Evolutionary conservation across 1,284 basidiomycete species (phyloP), one percentile per base, ranked within the genome.

Genomic region (Cutaneotrichosporon sp.): DNA sequence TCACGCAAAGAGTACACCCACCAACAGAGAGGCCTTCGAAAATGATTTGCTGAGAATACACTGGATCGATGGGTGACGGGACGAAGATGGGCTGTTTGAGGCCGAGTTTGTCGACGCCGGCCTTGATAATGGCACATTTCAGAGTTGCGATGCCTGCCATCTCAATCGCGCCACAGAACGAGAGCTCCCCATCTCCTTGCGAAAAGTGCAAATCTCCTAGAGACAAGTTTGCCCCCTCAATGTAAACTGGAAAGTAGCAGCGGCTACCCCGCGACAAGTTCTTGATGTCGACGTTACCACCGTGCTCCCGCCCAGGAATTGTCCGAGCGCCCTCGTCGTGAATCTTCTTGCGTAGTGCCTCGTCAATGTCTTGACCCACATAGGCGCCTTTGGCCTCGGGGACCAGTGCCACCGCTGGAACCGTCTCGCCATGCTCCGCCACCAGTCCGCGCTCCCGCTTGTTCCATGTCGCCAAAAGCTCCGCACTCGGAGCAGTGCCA

Each of bases 201-300:
- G 84, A 86, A 73, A 88, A 89, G 67, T 90, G 87, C 33, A 88
- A 73, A 66, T 89, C 87, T 2, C 87, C 87, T 17, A 88, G 82
- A 0, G 85, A 86, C 5, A 89, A 75, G 60, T 86, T 86, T 8
- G 86, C 87, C 3, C 86, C 86, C 46, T 82, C 77, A 22, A 88
- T 76, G 64, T 84, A 90, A 3, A 89, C 86, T 1, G 87, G 87
- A 59, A 56, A 46, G 52, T 52, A 61, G 43, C 64, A 34, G 38
- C 55, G 59, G 14, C 61, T 66, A 9, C 66, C 66, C 36, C 79
- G 81, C 4, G 83, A 84, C 47, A 87, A 67, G 63, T 86, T 86
- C 73, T 86, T 87, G 71, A 88, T 87, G 73, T 88, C 86, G 63
- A 85, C 86, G 61, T 88, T 88, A 21, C 86, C 86, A n/a, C 86